Evolutionary conservation across 2,329 filamentous ascomycete species (phyloP).

Genomic region (Phoma sp.): DNA sequence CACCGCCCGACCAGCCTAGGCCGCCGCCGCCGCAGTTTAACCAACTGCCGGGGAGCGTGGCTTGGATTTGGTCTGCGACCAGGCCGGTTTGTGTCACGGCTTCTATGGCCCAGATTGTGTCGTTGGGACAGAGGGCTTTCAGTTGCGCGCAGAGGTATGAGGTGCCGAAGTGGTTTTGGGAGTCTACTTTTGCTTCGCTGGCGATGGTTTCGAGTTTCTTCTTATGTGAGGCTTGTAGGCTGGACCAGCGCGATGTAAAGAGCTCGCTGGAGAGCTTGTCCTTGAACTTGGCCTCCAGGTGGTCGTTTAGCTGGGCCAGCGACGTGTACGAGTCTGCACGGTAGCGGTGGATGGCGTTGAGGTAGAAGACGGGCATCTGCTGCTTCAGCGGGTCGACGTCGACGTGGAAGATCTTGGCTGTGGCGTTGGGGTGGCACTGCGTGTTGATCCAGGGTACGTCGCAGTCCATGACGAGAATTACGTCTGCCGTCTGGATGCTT

Average conservation of each 20-base stretch:
- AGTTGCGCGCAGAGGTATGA: constrained; percentile 64
- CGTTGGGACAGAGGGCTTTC: constrained; percentile 62
- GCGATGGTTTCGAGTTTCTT: constrained; percentile 67
- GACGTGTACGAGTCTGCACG: constrained; percentile 61
- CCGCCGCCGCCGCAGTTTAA: constrained; percentile 83
- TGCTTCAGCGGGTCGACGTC: constrained; percentile 72
- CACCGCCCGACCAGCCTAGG: constrained; percentile 81
- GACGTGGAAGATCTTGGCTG: constrained; percentile 68
- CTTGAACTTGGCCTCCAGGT: constrained; percentile 57
- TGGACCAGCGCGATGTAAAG: constrained; percentile 58
- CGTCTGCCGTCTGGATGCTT: constrained; percentile 76
- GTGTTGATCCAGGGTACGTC: constrained; percentile 96
- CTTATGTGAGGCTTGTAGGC: constrained; percentile 64
- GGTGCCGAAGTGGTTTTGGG: constrained; percentile 67
- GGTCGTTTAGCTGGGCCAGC: constrained; percentile 71
- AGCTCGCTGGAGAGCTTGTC: constrained; percentile 50
- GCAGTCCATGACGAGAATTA: constrained; percentile 85
- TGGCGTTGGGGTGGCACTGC: constrained; percentile 63
- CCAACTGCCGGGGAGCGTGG: constrained; percentile 73
- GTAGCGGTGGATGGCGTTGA: constrained; percentile 60
- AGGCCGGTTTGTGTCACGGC: constrained; percentile 74
- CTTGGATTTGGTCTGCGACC: constrained; percentile 74
- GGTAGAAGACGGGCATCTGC: constrained; percentile 65
- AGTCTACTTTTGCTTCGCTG: constrained; percentile 62
- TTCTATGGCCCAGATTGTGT: constrained; percentile 79